phyloP scores from a whole-genome alignment of 2,329 filamentous ascomycete species.

The Decorospora gaudefroyi region DNA sequence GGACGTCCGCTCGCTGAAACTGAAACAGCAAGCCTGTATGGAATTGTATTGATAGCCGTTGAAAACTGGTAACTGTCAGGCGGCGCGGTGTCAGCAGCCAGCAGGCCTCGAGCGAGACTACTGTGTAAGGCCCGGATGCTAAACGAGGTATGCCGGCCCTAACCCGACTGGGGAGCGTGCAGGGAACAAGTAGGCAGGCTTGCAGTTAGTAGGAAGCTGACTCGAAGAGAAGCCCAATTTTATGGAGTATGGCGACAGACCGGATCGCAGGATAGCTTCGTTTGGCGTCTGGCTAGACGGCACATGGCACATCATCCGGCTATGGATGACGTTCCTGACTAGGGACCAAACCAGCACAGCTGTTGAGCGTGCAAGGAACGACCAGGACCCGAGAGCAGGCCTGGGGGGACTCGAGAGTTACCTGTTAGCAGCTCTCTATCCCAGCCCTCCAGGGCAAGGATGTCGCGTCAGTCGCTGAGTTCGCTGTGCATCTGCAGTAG shows the following conservation, averaged over 20 bases:
- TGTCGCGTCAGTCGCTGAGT: slow-evolving; percentile 18
- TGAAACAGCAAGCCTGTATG: background rate
- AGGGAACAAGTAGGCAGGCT: background rate
- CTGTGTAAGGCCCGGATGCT: no score
- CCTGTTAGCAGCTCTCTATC: slow-evolving; percentile 9
- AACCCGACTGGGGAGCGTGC: no score
- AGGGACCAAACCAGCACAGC: slow-evolving; percentile 7
- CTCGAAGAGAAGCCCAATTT: slow-evolving; percentile 10
- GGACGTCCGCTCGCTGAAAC: background rate
- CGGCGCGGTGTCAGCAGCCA: slow-evolving; percentile 4
- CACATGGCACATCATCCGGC: slow-evolving; percentile 9
- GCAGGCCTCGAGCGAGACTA: slow-evolving; percentile 2
- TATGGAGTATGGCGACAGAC: slow-evolving; percentile 15
- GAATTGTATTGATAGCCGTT: slow-evolving; percentile 5
- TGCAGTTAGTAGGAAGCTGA: slow-evolving; percentile 4
- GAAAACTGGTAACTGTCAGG: slow-evolving; percentile 12
- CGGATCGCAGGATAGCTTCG: slow-evolving; percentile 9
- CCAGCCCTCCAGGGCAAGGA: slow-evolving; percentile 17
- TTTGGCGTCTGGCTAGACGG: slow-evolving; percentile 3
- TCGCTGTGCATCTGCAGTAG: slow-evolving; percentile 22
- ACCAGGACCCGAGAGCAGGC: slow-evolving; percentile 11
- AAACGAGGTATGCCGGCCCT: slow-evolving; percentile 3
- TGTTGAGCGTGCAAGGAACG: slow-evolving; percentile 7
- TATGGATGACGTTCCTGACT: slow-evolving; percentile 20
- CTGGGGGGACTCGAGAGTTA: slow-evolving; percentile 17